Evolutionary conservation across 192 early-diverging fungal genomes (phyloP).

Genomic region (Oehlia diaphana): DNA sequence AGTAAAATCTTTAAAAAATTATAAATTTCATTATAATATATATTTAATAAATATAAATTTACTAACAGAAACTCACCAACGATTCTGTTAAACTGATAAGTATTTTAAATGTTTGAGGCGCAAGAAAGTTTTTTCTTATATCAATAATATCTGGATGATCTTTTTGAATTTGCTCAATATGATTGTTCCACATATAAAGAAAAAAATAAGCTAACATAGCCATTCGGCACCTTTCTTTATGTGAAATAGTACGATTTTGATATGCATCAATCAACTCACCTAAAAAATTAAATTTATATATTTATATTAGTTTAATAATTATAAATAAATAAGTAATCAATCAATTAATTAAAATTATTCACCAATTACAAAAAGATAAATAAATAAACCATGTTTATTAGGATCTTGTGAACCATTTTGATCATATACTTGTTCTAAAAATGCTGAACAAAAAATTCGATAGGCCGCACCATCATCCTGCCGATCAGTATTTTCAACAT

Average conservation of each 20-base stretch:
- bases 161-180: neutral
- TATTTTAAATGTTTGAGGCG: neutral
- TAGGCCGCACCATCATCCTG: neutral
- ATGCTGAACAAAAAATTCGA: neutral
- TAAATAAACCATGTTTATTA: neutral
- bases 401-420: neutral
- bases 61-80: neutral
- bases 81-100: neutral
- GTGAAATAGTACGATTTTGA: neutral
- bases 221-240: neutral
- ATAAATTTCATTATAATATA: no score
- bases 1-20: no score
- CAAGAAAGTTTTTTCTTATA: neutral
- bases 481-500: neutral
- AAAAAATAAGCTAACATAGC: no score
- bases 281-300: conserved; percentile 5
- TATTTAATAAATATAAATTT: no score
- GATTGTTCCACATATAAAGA: no score
- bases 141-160: neutral
- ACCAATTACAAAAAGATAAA: neutral
- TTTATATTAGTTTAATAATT: no score
- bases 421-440: neutral
- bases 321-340: no score
- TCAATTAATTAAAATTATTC: no score
- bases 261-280: neutral